Evolutionary conservation across 495 filamentous ascomycete genomes (phyloP), one percentile per base, ranked within the genome.

Genomic region (Lentithecium fluviatile): DNA sequence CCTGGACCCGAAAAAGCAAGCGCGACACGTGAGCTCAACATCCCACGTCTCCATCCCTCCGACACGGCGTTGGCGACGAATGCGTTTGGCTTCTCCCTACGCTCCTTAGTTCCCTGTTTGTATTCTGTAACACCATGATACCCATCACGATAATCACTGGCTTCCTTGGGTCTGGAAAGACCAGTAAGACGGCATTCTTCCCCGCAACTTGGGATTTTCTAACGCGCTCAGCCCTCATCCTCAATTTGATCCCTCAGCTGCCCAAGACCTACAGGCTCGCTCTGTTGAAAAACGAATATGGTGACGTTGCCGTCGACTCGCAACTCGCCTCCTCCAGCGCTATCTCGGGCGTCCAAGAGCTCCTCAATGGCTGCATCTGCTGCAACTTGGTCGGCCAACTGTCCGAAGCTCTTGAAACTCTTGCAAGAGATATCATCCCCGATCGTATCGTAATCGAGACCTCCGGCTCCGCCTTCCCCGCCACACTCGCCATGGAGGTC

Each of bases 251-350:
- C 70, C 90, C 90, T 0, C 91, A 96, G 76, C 85, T 96, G 3
- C 89, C 84, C 21, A 71, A 76, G 7, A 73, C 71, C 61, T 97
- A 97, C 82, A 84, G 83, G 2, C 84, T 98, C 52, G 93, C 92
- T n/a, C 84, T 98, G 20, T 80, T 98, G 20, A 98, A 98, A 74
- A 98, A 98, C 74, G 94, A 98, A 76, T 96, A 96, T 73, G 94
- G 94, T 69, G 92, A 97, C 73, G 73, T 98, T 17, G 91, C 90
- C 24, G 80, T 97, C 72, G 94, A 97, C 80, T 91, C 87, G 10
- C 90, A 95, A 72, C 83, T 97, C 17, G 91, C 94, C 43, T 79
- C 88, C 0, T 85, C 88, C 2, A 78, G 81, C 55, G 84, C 91
- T 34, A 90, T 98, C 67, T 83, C 87, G n/a, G 93, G 90, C 53